Conservation (phyloP, 495 filamentous ascomycete genomes). For the Cairneyella variabilis region DNA sequence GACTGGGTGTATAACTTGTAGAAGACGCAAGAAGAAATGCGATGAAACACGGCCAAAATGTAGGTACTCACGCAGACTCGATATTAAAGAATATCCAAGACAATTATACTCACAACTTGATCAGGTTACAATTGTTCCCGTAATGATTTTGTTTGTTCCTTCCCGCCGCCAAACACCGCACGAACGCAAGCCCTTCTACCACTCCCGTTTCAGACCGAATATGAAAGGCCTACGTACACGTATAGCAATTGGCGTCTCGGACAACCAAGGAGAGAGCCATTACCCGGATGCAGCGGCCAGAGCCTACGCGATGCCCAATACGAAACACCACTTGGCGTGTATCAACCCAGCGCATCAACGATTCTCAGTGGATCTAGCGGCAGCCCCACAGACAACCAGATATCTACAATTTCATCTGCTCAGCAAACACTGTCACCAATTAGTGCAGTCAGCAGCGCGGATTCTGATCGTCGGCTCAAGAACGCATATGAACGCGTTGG, state of each 20-base stretch:
- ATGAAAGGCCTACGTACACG: conserved; percentile 53
- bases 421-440: conserved; percentile 42
- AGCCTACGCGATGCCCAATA: conserved; percentile 50
- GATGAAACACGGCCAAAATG: conserved; percentile 94
- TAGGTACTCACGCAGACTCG: conserved; percentile 46
- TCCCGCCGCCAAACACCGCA: conserved; percentile 64
- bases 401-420: conserved; percentile 49
- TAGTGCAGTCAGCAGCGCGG: conserved; percentile 40
- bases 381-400: conserved; percentile 48
- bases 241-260: conserved; percentile 27
- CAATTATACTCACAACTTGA: conserved; percentile 11
- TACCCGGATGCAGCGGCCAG: conserved; percentile 49
- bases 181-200: conserved; percentile 63
- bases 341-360: conserved; percentile 43
- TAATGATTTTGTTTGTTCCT: conserved; percentile 86
- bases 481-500: conserved; percentile 51
- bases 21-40: conserved; percentile 96
- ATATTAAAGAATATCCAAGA: too few species aligned
- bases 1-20: conserved; percentile 94
- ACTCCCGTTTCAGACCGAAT: conserved; percentile 80
- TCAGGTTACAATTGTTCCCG: conserved; percentile 88
- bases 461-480: conserved; percentile 41
- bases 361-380: conserved; percentile 45
- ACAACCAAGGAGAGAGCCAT: conserved; percentile 41
- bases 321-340: conserved; percentile 34